Base-by-base conservation (phyloP, 1,139 yeast genomes). In the Geotrichum candidum region DNA sequence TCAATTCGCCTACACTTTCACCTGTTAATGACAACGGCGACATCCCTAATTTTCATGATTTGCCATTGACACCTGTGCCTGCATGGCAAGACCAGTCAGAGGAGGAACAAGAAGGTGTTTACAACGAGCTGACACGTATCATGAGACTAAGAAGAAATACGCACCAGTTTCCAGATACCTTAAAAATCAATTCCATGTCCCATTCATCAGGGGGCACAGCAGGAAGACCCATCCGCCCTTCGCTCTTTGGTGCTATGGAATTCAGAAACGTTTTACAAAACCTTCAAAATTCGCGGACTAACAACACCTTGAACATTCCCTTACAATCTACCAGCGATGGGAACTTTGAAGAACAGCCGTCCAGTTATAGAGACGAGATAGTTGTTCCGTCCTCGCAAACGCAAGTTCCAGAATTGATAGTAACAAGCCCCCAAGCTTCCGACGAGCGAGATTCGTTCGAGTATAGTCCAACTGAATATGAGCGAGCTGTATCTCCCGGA, bases 231-330 rank as follows among this genome's bases (percentile, higher is more conserved):
- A 71, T 79, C 18, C 66, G 82, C 60, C 81, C 82, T 1, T 80
- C 83, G 0, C 66, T 80, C 10, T 70, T 78, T 52, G 73, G 77
- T 51, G 82, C 83, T 0, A 68, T 80, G 31, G 82, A 78, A 58
- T 72, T 76, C 60, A 75, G 74, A 45, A 73, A 68, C 48, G 69
- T 65, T 38, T 66, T 66, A 65, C 71, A 61, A 60, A 65, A 63
- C 60, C 66, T 64, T 29, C 62, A 60, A 15, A 60, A 60, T 33
- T 56, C 66, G 13, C 61, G 64, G 46, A 41, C 63, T 6, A 62
- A 64, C 13, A 52, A 58, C 31, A 41, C 51, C 5, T 29, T 53
- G 6, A 57, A 45, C 45, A 63, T 63, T 33, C 65, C 58, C 4
- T 53, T 61, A 2, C 59, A 57, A 25, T 45, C 33, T 13, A 52